Base-by-base conservation (phyloP, 1,139 yeast species). In the Meyerozyma smithsonii region DNA sequence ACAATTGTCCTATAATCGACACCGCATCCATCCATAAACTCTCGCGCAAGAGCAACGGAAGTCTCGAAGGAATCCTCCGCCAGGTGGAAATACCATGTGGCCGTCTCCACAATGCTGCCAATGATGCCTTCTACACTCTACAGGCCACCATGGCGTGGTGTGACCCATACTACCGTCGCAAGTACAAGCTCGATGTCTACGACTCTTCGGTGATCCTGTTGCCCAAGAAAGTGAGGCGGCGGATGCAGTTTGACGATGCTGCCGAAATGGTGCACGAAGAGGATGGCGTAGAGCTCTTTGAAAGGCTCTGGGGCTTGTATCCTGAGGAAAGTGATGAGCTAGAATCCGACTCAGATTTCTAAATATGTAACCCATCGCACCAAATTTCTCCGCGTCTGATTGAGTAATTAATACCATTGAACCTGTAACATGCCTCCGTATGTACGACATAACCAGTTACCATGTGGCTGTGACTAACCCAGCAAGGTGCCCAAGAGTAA, bases 1-100 rank as follows among this genome's bases (percentile, higher is more conserved):
- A 45, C 0, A 48, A 58, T n/a, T 37, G 55, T 8, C 42, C 48
- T 0, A 48, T 46, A 14, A 55, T 79, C 1, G 92, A 85, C 55
- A 54, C 61, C 7, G 46, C 46, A 33, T 40, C 42, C 12, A 35
- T 58, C 11, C 50, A 48, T 41, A 37, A 36, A 10, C 38, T 52
- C 11, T 46, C 54, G 7, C 37, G 58, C 2, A 37, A 41, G 10
- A 34, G 43, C 8, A 56, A 56, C 4, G 59, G 56, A 5, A 50
- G 55, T 1, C 46, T 58, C 6, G 45, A 56, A 5, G 58, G 57
- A 3, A 46, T 55, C 11, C 43, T 57, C 14, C 49, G 58, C 5
- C 41, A 43, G 20, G 44, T 50, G 16, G 50, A 45, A 3, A 51
- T 58, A 16, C 59, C 61, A 2, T 57, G 55, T 35, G 56, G 54